Conservation (phyloP, 1,139 yeast species). For the Yamadazyma taylorii region DNA sequence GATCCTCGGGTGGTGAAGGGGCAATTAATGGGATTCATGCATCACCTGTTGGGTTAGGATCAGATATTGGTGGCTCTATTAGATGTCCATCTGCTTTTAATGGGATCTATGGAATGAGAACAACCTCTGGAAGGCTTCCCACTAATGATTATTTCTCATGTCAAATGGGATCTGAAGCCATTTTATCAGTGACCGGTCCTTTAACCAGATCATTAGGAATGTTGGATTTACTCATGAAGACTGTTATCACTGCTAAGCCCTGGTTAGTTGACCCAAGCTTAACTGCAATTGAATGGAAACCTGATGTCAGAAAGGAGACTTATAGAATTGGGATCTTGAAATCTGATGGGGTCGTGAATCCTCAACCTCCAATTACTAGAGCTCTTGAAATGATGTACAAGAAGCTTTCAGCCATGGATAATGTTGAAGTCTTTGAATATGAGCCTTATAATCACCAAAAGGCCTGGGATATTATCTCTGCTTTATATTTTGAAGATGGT, state of each 20-base stretch:
- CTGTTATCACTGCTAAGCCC: constrained; percentile 24
- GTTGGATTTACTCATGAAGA: constrained; percentile 27
- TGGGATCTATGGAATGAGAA: constrained; percentile 27
- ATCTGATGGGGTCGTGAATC: constrained; percentile 13
- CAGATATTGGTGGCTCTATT: constrained; percentile 33
- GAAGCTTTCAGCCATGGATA: constrained; percentile 12
- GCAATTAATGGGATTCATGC: constrained; percentile 25
- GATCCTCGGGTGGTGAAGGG: constrained; percentile 30
- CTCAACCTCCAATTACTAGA: constrained; percentile 21
- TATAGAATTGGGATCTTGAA: constrained; percentile 18
- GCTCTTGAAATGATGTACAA: constrained; percentile 17
- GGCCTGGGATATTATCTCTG: constrained; percentile 5
- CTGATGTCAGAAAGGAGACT: constrained; percentile 13
- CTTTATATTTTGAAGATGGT: constrained; percentile 24
- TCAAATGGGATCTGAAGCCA: constrained; percentile 33
- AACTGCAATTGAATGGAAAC: constrained; percentile 16
- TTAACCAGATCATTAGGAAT: constrained; percentile 33
- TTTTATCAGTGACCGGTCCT: constrained; percentile 49
- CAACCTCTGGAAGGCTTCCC: constrained; percentile 22
- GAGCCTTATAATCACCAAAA: constrained; percentile 4
- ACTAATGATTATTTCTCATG: constrained; percentile 21
- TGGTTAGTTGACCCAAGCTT: constrained; percentile 21
- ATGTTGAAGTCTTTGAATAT: constrained; percentile 20
- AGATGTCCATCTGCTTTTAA: constrained; percentile 29
- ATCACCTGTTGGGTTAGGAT: constrained; percentile 26